Evolutionary conservation across 2,329 filamentous ascomycete species (phyloP).

Genomic region (Aspergillus sp.): DNA sequence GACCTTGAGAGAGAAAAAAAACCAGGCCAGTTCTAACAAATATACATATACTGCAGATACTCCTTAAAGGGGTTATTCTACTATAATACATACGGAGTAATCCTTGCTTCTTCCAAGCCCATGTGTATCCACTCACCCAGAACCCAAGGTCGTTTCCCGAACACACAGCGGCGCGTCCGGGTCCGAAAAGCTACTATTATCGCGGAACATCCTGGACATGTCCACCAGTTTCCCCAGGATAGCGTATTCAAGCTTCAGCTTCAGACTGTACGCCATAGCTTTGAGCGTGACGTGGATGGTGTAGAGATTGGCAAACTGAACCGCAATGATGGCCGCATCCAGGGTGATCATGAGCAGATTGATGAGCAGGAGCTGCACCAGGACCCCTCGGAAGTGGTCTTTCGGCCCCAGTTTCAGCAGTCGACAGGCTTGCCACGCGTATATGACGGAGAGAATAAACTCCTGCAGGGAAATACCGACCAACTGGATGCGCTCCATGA

Average conservation of each 20-base stretch:
- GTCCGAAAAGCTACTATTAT: too few relatives aligned
- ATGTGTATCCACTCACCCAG: too few relatives aligned
- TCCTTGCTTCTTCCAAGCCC: too few relatives aligned
- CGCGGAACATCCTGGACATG: too few relatives aligned
- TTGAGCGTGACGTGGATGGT: conserved; percentile 33
- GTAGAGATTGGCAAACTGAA: conserved; percentile 34
- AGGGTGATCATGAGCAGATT: conserved; percentile 43
- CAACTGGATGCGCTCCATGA: conserved; percentile 50
- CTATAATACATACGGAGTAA: too few relatives aligned
- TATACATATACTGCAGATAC: too few relatives aligned
- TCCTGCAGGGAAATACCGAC: conserved; percentile 52
- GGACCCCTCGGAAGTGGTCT: conserved; percentile 36
- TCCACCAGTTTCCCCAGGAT: too few relatives aligned
- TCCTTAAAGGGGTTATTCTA: too few relatives aligned
- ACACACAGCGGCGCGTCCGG: too few relatives aligned
- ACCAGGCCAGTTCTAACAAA: too few relatives aligned
- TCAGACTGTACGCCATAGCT: conserved; percentile 25
- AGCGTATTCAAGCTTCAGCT: conserved; percentile 47
- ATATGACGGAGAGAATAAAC: conserved; percentile 48
- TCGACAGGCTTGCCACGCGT: conserved; percentile 49
- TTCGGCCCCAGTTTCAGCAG: conserved; percentile 38
- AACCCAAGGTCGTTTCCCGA: too few relatives aligned
- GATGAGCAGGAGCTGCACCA: conserved; percentile 43
- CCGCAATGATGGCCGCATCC: conserved; percentile 36
- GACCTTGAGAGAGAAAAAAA: too few relatives aligned